phyloP scores from a whole-genome alignment of 306 rosid genomes.

The Sicyos edulis region DNA sequence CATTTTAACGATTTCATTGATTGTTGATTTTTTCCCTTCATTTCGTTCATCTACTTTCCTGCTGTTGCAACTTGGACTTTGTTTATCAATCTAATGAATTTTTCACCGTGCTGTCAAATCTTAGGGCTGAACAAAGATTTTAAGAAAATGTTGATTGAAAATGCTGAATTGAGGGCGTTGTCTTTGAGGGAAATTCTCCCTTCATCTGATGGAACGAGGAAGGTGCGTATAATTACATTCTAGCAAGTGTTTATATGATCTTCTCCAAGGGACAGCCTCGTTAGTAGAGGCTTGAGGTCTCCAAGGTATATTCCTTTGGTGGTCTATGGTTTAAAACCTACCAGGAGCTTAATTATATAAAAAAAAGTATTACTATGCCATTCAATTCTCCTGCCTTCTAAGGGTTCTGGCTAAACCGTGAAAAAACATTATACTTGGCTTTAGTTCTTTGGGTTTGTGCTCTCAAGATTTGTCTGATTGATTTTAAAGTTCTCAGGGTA shows the following conservation, averaged over 20 bases:
- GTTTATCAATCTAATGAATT: neutral
- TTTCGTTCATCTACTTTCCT: neutral
- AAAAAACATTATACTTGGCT: conserved; percentile 6
- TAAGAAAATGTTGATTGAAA: conserved; percentile 68
- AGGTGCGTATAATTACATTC: conserved; percentile 53
- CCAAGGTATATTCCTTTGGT: too few relatives aligned
- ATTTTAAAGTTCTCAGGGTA: conserved; percentile 69
- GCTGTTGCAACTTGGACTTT: neutral
- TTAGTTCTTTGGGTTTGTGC: conserved; percentile 18
- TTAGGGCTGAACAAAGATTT: conserved; percentile 82
- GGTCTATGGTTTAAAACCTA: too few relatives aligned
- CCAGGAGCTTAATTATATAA: too few relatives aligned
- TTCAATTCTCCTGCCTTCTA: neutral
- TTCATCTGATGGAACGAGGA: conserved; percentile 78
- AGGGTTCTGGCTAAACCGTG: neutral
- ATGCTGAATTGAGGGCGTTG: conserved; percentile 65
- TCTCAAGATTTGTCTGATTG: conserved; percentile 46
- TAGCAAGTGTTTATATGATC: conserved; percentile 14
- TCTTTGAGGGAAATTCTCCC: conserved; percentile 50
- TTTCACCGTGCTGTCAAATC: neutral
- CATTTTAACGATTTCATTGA: neutral
- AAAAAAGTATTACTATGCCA: too few relatives aligned
- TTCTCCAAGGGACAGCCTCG: too few relatives aligned
- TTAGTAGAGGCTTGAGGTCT: too few relatives aligned
- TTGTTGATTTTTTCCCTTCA: neutral